Evolutionary conservation across 2,329 filamentous ascomycete species (phyloP), one percentile per base, ranked within the genome.

Genomic region (Fusarium continuum): DNA sequence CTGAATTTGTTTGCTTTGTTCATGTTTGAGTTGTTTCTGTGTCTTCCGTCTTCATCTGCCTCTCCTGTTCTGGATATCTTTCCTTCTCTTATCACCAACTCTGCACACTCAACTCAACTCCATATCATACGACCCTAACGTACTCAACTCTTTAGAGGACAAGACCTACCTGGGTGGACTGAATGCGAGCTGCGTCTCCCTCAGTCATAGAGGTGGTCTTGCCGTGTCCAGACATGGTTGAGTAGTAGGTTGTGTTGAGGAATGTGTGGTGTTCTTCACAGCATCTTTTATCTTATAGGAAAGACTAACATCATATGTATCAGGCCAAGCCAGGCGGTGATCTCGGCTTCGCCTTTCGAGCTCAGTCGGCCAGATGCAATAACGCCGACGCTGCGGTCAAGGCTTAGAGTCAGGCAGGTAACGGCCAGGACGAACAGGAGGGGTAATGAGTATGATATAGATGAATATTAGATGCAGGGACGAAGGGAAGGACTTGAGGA

Each of bases 251-350:
- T n/a, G n/a, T n/a, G n/a, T n/a, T n/a, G n/a, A n/a, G n/a, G n/a
- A n/a, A n/a, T n/a, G n/a, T n/a, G n/a, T n/a, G n/a, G n/a, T n/a
- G n/a, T 9, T 16, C 34, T 13, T 4, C 17, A 17, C 14, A 17
- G 6, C 23, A 8, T 8, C 2, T n/a, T 23, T 4, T 16, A 6
- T 20, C 9, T 19, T 19, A 4, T 9, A 19, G 4, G 7, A 8
- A 17, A 40, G 25, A 3, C 8, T 50, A 11, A 50, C 14, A 32
- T 3, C 22, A 6, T 16, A 8, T 2, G 6, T 3, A 14, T 13
- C n/a, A 59, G 51, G 60, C 44, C 38, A 64, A 56, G 34, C 14
- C n/a, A 3, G 38, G 43, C 9, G 66, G 49, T 17, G 19, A 62
- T 4, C 4, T 29, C 1, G 32, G 20, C 8, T 65, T 67, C n/a